Conservation (phyloP, 805 yeast species). For the Debaryomyces prosopidis region DNA sequence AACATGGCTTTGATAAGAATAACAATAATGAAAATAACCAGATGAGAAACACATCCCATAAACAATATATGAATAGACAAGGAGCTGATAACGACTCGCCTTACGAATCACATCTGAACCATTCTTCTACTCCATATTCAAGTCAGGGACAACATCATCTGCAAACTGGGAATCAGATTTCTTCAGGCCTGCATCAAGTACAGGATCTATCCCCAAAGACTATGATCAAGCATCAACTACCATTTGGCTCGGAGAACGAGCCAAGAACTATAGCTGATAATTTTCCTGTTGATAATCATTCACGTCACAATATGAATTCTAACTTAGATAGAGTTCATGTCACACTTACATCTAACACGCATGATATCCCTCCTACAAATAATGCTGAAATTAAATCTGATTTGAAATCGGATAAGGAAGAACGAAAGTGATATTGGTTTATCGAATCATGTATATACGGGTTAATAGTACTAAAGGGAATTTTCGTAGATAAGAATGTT, state of each 20-base stretch:
- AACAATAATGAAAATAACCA: slow-evolving; percentile 1
- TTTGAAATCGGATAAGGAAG: slow-evolving; percentile 1
- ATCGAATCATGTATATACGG: not conserved
- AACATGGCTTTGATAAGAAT: slow-evolving; percentile 6
- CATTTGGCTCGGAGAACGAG: too few species aligned
- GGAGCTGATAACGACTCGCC: slow-evolving; percentile 5
- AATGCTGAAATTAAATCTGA: too few species aligned
- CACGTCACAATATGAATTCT: too few species aligned
- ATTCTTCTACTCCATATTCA: slow-evolving; percentile 12
- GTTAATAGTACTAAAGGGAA: not conserved
- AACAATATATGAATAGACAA: slow-evolving; percentile 6
- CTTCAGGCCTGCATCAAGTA: slow-evolving; percentile 20
- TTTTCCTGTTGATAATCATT: too few species aligned
- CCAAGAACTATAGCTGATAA: too few species aligned
- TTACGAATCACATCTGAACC: slow-evolving; percentile 20
- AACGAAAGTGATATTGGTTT: not conserved
- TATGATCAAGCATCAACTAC: slow-evolving; percentile 19
- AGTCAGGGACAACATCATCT: slow-evolving; percentile 3
- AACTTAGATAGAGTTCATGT: too few species aligned
- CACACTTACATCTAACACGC: too few species aligned
- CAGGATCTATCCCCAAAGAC: slow-evolving; percentile 34
- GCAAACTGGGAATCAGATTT: not conserved
- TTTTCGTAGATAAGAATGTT: not conserved
- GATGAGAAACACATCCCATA: slow-evolving; percentile 1
- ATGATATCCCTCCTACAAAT: too few species aligned